These are phyloP conservation scores for Colletotrichum costaricense DNA, from an alignment of 2,329 filamentous ascomycete species.

Conservation along the genomic window DNA sequence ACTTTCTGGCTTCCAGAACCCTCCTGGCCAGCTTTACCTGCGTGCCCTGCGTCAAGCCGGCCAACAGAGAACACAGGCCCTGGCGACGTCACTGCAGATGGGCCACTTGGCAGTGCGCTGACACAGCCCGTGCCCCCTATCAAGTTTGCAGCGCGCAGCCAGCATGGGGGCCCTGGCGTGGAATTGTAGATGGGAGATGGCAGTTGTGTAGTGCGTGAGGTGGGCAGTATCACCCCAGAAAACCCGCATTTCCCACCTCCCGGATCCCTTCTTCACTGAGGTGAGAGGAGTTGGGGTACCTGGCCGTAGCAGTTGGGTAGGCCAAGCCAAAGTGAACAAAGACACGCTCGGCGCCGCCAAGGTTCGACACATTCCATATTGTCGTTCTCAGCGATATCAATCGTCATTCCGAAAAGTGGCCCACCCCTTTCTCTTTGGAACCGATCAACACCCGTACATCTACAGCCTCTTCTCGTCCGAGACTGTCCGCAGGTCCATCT, in stretches of 20 bases:
- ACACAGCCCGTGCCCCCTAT: conserved; percentile 27
- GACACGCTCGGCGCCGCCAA: conserved; percentile 9
- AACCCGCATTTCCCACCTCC: conserved; percentile 17
- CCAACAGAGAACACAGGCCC: background rate
- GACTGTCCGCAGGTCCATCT: background rate
- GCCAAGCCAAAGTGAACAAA: background rate
- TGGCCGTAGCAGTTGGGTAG: background rate
- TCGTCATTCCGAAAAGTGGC: background rate
- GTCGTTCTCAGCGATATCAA: conserved; percentile 1
- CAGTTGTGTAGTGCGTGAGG: background rate
- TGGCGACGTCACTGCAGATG: conserved; percentile 29
- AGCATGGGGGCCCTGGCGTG: background rate
- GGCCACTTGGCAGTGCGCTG: conserved; percentile 19
- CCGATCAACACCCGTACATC: background rate
- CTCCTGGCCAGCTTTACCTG: background rate
- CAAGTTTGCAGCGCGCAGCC: background rate
- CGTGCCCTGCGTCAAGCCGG: background rate
- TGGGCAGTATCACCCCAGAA: background rate
- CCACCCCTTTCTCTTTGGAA: background rate
- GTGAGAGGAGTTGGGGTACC: background rate
- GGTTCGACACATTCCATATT: conserved; percentile 5
- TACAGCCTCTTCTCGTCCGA: background rate
- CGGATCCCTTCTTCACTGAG: background rate
- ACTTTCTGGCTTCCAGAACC: conserved; percentile 12
- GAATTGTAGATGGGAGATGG: background rate